These are phyloP conservation scores for Phascolomyces articulosus DNA, from an alignment of 371 early-diverging fungal genomes.

Conservation along the genomic window DNA sequence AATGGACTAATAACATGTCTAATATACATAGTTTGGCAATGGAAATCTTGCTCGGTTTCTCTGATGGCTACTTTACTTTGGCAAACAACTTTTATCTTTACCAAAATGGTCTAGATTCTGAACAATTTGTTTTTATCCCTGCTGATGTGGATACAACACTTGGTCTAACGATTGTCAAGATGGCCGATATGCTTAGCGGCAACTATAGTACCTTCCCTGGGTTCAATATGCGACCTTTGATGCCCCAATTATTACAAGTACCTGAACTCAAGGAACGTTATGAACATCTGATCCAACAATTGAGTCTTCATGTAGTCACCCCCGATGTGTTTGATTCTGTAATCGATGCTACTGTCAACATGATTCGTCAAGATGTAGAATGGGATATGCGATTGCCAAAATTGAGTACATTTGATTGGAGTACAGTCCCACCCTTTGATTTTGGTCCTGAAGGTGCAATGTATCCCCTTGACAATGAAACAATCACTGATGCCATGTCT, in stretches of 20 bases:
- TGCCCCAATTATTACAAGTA: constrained; percentile 18
- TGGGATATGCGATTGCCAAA: constrained; percentile 37
- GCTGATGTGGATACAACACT: constrained; percentile 37
- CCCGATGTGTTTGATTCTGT: constrained; percentile 20
- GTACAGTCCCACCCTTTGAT: not conserved
- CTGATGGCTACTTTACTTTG: constrained; percentile 38
- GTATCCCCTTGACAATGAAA: not conserved
- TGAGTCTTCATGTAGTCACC: constrained; percentile 18
- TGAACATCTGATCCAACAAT: constrained; percentile 21
- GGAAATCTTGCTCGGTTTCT: constrained; percentile 36
- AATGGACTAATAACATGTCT: too few relatives aligned
- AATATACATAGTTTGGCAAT: constrained; percentile 28
- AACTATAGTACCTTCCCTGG: constrained; percentile 34
- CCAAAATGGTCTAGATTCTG: constrained; percentile 1
- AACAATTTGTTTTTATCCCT: constrained; percentile 29
- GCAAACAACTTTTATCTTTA: constrained; percentile 42
- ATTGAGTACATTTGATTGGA: constrained; percentile 9
- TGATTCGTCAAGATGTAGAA: constrained; percentile 39
- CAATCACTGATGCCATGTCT: not conserved
- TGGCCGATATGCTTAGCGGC: constrained; percentile 22
- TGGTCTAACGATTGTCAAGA: constrained; percentile 19
- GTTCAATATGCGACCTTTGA: constrained; percentile 3
- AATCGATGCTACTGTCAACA: constrained; percentile 24
- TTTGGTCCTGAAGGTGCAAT: not conserved
- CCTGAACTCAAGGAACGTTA: constrained; percentile 30